phyloP scores from a whole-genome alignment of 2,329 filamentous ascomycete species.

The Botrytis tulipae region DNA sequence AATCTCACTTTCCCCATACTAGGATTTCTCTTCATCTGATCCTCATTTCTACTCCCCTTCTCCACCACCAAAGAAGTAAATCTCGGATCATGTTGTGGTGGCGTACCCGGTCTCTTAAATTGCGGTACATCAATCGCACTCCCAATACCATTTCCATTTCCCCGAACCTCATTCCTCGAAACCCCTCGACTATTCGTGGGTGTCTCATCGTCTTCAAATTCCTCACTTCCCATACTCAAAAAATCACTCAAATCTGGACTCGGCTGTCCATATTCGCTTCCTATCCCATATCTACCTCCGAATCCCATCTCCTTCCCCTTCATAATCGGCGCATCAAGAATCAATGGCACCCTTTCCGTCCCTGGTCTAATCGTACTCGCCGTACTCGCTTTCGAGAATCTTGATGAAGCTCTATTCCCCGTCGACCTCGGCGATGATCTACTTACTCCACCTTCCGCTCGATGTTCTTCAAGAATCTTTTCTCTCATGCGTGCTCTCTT shows the following conservation, averaged over 20 bases:
- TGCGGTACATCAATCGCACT: not conserved
- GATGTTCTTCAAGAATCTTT: conserved; percentile 40
- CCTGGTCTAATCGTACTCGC: conserved; percentile 25
- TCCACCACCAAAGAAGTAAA: conserved; percentile 31
- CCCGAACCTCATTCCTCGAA: not conserved
- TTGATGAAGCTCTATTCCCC: conserved; percentile 10
- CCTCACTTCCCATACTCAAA: conserved; percentile 29
- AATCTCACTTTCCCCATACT: conserved; percentile 4
- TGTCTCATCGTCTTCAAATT: conserved; percentile 32
- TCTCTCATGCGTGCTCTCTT: conserved; percentile 48
- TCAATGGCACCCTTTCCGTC: conserved; percentile 33
- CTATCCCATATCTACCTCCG: not conserved
- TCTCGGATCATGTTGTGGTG: conserved; percentile 20
- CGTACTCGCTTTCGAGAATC: conserved; percentile 27
- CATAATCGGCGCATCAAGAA: conserved; percentile 33
- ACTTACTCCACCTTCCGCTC: conserved; percentile 16
- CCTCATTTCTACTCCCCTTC: not conserved
- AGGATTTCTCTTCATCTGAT: conserved; percentile 18
- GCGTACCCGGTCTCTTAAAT: not conserved
- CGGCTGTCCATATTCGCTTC: conserved; percentile 30
- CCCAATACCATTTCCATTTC: not conserved
- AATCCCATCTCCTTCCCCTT: conserved; percentile 18
- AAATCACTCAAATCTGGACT: conserved; percentile 37
- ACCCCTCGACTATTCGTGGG: conserved; percentile 28
- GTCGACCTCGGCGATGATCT: conserved; percentile 30